Base-by-base conservation (phyloP, 1,284 basidiomycete genomes). In the Fistulinella cinereoalba region DNA sequence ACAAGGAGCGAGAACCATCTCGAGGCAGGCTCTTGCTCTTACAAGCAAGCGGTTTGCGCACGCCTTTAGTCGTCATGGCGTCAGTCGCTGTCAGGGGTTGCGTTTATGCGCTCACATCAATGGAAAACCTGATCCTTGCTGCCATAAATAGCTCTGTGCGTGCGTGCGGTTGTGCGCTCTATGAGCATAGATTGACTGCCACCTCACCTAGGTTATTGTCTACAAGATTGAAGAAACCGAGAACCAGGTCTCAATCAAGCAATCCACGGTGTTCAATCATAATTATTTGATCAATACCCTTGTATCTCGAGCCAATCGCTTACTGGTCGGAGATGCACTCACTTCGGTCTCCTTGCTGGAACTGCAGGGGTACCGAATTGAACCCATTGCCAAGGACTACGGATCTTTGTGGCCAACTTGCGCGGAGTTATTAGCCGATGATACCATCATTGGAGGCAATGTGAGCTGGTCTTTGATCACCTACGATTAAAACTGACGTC, bases 311-410 rank as follows among this genome's bases (percentile, higher is more conserved):
- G 73, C 69, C 2, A 68, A 83, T 56, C 75, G 60, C 51, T 66
- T 83, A 43, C 77, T 79, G 15, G 76, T 86, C 12, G 90, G 90
- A 18, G 94, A 97, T 60, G 84, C 85, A 2, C 81, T 96, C 45
- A 81, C 83, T 58, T 94, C 92, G 2, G 75, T 97, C 10, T 85
- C 90, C 6, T 62, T 91, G 4, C 69, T 96, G 15, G 75, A 78
- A 38, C 63, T 86, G n/a, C 23, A 57, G 65, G 1, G 73, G 66
- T 6, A 58, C 69, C 5, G 71, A 73, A 51, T 96, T 3, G 63
- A 75, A 46, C 79, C 78, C 21, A 68, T 88, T 29, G 85, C 87
- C 16, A 79, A 83, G 56, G 91, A 97, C 65, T 88, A 88, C 66
- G 77, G 80, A 1, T 83, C 91, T 5, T 69, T 92, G 43, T 86